Percentiles rank a stretch among this genome's conserved stretches.
phyloP scores from a whole-genome alignment of 805 yeast genomes.

The Priceomyces castillae region DNA sequence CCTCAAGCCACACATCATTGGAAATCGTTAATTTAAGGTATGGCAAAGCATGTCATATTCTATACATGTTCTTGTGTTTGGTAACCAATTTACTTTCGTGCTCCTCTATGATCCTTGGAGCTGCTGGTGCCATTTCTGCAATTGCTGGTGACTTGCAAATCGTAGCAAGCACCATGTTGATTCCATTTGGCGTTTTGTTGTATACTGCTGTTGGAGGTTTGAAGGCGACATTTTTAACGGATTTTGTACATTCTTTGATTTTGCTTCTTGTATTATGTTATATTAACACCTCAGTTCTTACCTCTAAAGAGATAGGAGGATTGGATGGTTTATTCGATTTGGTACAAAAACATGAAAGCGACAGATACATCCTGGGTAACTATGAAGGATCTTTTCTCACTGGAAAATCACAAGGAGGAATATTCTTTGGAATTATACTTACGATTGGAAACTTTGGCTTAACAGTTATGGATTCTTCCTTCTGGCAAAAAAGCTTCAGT shows the following conservation, averaged over 20 bases:
- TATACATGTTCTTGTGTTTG: slow-evolving; percentile 24
- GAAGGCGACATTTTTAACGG: slow-evolving; percentile 51
- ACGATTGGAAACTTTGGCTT: slow-evolving; percentile 37
- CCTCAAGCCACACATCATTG: slow-evolving; percentile 28
- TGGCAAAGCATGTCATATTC: slow-evolving; percentile 21
- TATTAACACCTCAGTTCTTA: slow-evolving; percentile 24
- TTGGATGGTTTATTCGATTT: slow-evolving; percentile 24
- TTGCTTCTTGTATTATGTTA: slow-evolving; percentile 24
- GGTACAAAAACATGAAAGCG: slow-evolving; percentile 12
- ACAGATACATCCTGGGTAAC: slow-evolving; percentile 29
- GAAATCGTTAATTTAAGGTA: slow-evolving; percentile 29
- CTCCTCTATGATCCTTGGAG: slow-evolving; percentile 27
- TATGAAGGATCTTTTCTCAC: slow-evolving; percentile 35
- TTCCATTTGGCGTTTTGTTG: slow-evolving; percentile 39
- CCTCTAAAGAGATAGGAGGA: slow-evolving; percentile 26
- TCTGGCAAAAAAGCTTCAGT: slow-evolving; percentile 41
- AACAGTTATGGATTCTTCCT: slow-evolving; percentile 38
- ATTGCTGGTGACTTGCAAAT: slow-evolving; percentile 27
- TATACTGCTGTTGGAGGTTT: slow-evolving; percentile 52
- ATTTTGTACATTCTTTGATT: slow-evolving; percentile 32
- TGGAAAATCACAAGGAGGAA: slow-evolving; percentile 31
- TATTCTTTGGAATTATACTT: slow-evolving; percentile 33
- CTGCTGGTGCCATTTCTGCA: slow-evolving; percentile 25
- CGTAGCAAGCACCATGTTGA: slow-evolving; percentile 26
- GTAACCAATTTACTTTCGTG: slow-evolving; percentile 24